phyloP scores from a whole-genome alignment of 176 grass and related monocot genomes.

The Ensete ventricosum region DNA sequence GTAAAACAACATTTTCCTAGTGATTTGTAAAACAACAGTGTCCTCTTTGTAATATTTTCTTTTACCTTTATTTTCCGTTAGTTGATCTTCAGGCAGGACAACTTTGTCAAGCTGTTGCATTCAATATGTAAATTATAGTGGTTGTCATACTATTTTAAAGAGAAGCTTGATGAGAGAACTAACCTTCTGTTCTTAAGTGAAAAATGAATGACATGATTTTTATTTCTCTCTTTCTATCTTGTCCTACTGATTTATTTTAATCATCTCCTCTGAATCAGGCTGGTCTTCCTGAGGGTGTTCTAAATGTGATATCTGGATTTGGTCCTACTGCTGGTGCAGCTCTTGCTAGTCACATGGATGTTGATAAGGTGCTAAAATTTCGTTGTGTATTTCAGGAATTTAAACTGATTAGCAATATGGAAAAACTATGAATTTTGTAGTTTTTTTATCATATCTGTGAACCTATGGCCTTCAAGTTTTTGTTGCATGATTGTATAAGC shows the following conservation, averaged over 20 bases:
- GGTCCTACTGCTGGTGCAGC: conserved; percentile 87
- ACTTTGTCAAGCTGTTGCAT: background rate
- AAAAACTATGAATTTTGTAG: background rate
- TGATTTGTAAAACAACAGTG: too few species aligned
- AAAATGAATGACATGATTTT: background rate
- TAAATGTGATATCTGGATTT: conserved; percentile 77
- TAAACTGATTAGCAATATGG: background rate
- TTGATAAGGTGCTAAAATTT: conserved; percentile 53
- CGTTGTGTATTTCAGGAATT: background rate
- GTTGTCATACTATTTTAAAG: background rate
- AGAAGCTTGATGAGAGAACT: background rate
- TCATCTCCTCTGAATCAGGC: conserved; percentile 36
- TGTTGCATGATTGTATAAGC: too few species aligned
- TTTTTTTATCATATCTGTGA: background rate
- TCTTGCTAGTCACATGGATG: conserved; percentile 72
- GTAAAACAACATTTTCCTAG: too few species aligned
- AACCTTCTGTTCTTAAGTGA: background rate
- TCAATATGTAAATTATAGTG: background rate
- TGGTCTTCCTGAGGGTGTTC: conserved; percentile 58
- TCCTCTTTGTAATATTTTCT: background rate
- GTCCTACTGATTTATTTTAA: background rate
- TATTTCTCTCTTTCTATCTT: background rate
- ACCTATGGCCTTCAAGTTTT: too few species aligned
- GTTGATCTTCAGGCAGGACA: background rate
- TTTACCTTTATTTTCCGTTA: background rate